Evolutionary conservation across 1,139 yeast species (phyloP).

Genomic region (Nakaseomyces nivariensis): DNA sequence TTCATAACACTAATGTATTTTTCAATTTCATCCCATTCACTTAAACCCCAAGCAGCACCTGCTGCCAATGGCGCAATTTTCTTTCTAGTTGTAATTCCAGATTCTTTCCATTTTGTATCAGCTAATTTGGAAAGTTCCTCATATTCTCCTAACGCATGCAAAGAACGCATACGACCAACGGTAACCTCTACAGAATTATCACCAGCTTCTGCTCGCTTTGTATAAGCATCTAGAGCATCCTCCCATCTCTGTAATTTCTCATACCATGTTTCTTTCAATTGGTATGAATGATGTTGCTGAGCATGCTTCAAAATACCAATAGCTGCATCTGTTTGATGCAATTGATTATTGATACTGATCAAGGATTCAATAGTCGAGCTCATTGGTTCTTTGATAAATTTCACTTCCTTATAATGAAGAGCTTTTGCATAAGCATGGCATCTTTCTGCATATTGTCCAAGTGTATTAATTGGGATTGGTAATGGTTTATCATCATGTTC

Average conservation of each 20-base stretch:
- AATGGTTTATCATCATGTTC: constrained; percentile 94
- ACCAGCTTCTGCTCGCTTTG: constrained; percentile 49
- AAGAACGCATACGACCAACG: constrained; percentile 96
- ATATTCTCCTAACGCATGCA: constrained; percentile 98
- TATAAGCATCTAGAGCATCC: constrained; percentile 87
- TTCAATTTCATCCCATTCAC: constrained; percentile 96
- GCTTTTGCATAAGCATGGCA: constrained; percentile 98
- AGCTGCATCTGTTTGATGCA: constrained; percentile 96
- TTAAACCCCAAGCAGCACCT: constrained; percentile 97
- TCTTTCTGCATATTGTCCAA: constrained; percentile 88
- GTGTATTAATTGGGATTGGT: constrained; percentile 79
- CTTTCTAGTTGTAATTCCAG: constrained; percentile 63
- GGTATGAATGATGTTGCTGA: constrained; percentile 84
- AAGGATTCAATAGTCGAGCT: constrained; percentile 88
- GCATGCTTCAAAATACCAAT: constrained; percentile 95
- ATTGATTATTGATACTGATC: constrained; percentile 84
- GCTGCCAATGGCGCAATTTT: constrained; percentile 96
- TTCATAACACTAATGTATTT: constrained; percentile 86
- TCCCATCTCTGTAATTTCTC: constrained; percentile 97
- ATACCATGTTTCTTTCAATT: constrained; percentile 94
- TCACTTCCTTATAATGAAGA: constrained; percentile 87
- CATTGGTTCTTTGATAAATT: constrained; percentile 86
- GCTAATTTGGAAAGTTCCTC: constrained; percentile 83
- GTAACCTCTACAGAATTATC: constrained; percentile 60
- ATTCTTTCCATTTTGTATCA: constrained; percentile 70